Percentiles rank a stretch among this genome's conserved stretches.
These are phyloP conservation scores for Sanguinoderma infundibulare DNA, from an alignment of 1,284 basidiomycete species.

Conservation along the genomic window DNA sequence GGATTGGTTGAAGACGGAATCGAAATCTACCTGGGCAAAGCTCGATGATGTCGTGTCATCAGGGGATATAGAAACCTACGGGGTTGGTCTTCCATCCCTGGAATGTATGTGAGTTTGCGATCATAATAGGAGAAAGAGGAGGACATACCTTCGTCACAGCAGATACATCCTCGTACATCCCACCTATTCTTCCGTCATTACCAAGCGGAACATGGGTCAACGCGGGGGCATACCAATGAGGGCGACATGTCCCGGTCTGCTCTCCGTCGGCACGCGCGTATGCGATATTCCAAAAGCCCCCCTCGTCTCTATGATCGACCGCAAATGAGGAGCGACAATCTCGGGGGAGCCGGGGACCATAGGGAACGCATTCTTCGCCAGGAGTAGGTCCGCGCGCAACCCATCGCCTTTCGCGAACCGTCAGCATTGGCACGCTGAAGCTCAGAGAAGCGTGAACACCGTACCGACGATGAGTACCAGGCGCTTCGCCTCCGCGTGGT, in stretches of 20 bases:
- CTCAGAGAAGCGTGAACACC: conserved; percentile 26
- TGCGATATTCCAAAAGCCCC: conserved; percentile 88
- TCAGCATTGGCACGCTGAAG: conserved; percentile 1
- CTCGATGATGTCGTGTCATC: not conserved
- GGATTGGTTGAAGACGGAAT: conserved; percentile 89
- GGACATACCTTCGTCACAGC: conserved; percentile 80
- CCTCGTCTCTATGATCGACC: conserved; percentile 64
- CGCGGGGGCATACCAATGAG: conserved; percentile 66
- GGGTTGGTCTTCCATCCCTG: conserved; percentile 93
- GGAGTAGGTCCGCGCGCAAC: conserved; percentile 82
- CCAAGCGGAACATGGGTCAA: not conserved
- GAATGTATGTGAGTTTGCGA: conserved; percentile 6
- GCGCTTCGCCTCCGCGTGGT: conserved; percentile 62
- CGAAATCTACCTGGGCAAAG: conserved; percentile 74
- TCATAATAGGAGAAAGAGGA: not conserved
- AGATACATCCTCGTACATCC: conserved; percentile 93
- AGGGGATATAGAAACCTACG: conserved; percentile 46
- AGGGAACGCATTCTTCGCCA: conserved; percentile 66
- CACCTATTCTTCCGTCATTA: conserved; percentile 45
- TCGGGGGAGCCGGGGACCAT: conserved; percentile 54
- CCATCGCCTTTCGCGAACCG: conserved; percentile 64
- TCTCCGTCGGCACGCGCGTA: conserved; percentile 89
- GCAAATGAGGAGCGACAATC: conserved; percentile 80
- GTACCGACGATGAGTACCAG: conserved; percentile 83
- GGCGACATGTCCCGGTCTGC: conserved; percentile 88